These are phyloP conservation scores for Teunomyces aglyptinius DNA, from an alignment of 805 yeast species.

Conservation along the genomic window DNA sequence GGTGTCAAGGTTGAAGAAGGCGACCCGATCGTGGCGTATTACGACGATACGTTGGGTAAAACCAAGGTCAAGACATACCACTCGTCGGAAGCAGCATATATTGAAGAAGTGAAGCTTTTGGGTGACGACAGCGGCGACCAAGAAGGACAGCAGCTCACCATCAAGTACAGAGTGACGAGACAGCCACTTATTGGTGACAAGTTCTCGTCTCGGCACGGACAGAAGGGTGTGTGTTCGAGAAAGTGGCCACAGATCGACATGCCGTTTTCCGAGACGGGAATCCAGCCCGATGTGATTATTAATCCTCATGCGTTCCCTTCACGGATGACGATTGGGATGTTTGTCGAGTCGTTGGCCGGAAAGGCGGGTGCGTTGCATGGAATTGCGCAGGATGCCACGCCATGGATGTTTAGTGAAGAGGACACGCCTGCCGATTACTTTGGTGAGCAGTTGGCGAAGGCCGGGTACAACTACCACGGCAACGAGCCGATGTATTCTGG, in stretches of 20 bases:
- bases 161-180: conserved; percentile 89
- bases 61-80: conserved; percentile 92
- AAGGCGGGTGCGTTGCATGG: conserved; percentile 98
- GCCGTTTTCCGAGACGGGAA: conserved; percentile 96
- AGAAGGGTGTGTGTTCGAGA: conserved; percentile 97
- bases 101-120: conserved; percentile 89
- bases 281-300: conserved; percentile 95
- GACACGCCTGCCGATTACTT: conserved; percentile 97
- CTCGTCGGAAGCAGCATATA: conserved; percentile 89
- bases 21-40: conserved; percentile 91
- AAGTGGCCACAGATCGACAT: conserved; percentile 96
- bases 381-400: conserved; percentile 94
- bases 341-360: conserved; percentile 97
- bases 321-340: conserved; percentile 99
- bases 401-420: conserved; percentile 87
- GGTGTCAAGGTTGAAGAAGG: conserved; percentile 91
- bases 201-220: conserved; percentile 97
- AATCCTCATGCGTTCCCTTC: conserved; percentile 99
- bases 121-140: conserved; percentile 75
- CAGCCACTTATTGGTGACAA: conserved; percentile 96
- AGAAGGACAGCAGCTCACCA: conserved; percentile 81
- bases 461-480: conserved; percentile 97
- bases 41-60: conserved; percentile 85
- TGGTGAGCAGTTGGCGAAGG: conserved; percentile 82
- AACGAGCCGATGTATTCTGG: conserved; percentile 99